phyloP scores from a whole-genome alignment of 495 filamentous ascomycete species.

The Sordaria brevicollis region DNA sequence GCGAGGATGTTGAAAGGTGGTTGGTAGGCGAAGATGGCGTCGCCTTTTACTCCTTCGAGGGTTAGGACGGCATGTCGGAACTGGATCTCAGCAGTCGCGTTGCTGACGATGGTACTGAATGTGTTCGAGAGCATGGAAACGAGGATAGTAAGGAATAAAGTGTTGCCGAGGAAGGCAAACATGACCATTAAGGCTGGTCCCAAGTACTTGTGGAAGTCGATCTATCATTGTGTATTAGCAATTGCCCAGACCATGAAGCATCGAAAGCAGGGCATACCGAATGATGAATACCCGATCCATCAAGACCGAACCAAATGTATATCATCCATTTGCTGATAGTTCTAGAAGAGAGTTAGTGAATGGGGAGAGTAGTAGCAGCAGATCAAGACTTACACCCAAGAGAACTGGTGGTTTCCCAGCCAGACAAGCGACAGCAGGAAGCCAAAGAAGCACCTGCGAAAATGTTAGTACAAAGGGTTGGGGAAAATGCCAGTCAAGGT shows the following conservation, averaged over 20 bases:
- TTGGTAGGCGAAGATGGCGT: constrained; percentile 62
- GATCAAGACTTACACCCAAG: constrained; percentile 23
- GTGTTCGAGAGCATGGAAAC: constrained; percentile 68
- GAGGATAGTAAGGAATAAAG: constrained; percentile 64
- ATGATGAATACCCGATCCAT: constrained; percentile 58
- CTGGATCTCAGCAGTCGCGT: constrained; percentile 59
- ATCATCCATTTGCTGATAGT: constrained; percentile 73
- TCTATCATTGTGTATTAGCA: constrained; percentile 13
- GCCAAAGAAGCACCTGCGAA: constrained; percentile 47
- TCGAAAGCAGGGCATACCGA: constrained; percentile 30
- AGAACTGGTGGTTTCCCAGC: constrained; percentile 43
- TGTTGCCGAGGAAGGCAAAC: constrained; percentile 67
- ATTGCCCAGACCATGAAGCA: background rate
- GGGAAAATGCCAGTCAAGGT: background rate
- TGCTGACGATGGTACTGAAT: constrained; percentile 53
- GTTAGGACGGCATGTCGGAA: constrained; percentile 64
- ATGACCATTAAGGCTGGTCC: constrained; percentile 60
- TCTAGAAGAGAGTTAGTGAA: constrained; percentile 12
- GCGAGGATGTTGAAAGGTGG: constrained; percentile 67
- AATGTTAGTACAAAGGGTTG: background rate
- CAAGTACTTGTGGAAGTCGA: constrained; percentile 54
- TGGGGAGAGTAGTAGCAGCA: background rate
- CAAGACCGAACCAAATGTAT: constrained; percentile 71
- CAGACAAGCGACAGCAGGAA: constrained; percentile 63
- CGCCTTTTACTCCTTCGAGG: constrained; percentile 65